Evolutionary conservation across 805 yeast genomes (phyloP), one percentile per base, ranked within the genome.

Genomic region (Zygoascus biomembranicola): DNA sequence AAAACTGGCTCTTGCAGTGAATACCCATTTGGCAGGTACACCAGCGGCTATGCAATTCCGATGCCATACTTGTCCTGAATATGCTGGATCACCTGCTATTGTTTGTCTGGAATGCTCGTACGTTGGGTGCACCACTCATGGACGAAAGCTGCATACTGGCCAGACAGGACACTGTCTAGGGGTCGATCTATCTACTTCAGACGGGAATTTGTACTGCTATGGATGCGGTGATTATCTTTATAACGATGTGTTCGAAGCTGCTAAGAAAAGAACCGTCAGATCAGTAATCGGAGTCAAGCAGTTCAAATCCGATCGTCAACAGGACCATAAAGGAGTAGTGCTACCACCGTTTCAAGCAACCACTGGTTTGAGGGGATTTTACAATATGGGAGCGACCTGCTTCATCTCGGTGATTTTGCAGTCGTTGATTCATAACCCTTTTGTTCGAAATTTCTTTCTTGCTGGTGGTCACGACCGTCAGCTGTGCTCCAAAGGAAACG

Each of bases 381-480:
- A 89, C 50, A 92, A 92, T 67, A 81, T 92, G 83, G 99, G 99
- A 0, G 87, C 99, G 0, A 94, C 99, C 0, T 94, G 99, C 72
- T 94, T 89, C 71, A 92, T 94, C 88, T 87, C 96, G 60, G 85
- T 92, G 39, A 81, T 90, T n/a, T 69, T 94, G 43, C 99, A 94
- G 71, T 81, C 95, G 0, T 70, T 92, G 50, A 73, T 94, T 44
- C 99, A 94, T 67, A 94, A 94, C 64, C 98, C 99, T 6, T 75
- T 88, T 54, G 78, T 94, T 44, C 78, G 92, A 55, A 79, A 82
- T 62, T 84, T 84, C 58, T 90, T 87, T 62, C 75, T 94, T 66
- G 75, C 82, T 26, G 95, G 90, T 44, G 75, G 77, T 39, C 96
- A 89, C 69, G 76, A 79, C 59, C 82, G 89, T 61, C 69, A 70